Base-by-base conservation (phyloP, 768 basidiomycete species). In the Tylopilus sp. region DNA sequence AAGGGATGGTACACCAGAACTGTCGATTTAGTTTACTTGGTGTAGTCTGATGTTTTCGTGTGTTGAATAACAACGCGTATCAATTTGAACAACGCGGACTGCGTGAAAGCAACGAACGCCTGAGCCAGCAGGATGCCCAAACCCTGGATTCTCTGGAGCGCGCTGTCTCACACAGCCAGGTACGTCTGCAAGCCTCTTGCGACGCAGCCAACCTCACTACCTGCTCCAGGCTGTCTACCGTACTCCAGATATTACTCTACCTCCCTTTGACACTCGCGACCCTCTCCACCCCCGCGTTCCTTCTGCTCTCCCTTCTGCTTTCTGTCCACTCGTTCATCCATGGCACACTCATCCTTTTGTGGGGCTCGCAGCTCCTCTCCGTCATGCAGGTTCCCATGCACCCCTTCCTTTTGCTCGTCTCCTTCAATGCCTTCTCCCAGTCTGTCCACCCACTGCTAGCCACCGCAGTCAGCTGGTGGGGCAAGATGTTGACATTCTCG, bases 331-430 rank as follows among this genome's bases (percentile, higher is more conserved):
- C 88, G 1, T 75, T 91, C 67, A 81, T 91, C 42, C 91, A 93
- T 75, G 88, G 90, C 50, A 88, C 88, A 2, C 75, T 91, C 61
- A 74, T 81, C 52, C 75, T 88, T 38, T 58, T 89, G 51, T 88
- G 82, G 81, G 81, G 82, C 50, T 88, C 87, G 12, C 74, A 81
- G 41, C 78, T 81, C 13, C 75, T 92, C 45, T 83, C 88, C 13
- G 76, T 93, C 52, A 74, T 91, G 50, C 91, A 93, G 71, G 79
- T 92, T 28, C 91, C 91, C 9, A 83, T 91, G 75, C 90, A 92
- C 66, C 84, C 90, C 0, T 89, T 92, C 69, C 78, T 93, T 30
- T 82, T 93, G 39, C 83, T 93, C 44, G 80, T 92, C 51, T 88
- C 82, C 66, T 93, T 93, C 79, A 93, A 93, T 65, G 77, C 83